phyloP scores from a whole-genome alignment of 495 filamentous ascomycete genomes.

The Penicillium odoratum region DNA sequence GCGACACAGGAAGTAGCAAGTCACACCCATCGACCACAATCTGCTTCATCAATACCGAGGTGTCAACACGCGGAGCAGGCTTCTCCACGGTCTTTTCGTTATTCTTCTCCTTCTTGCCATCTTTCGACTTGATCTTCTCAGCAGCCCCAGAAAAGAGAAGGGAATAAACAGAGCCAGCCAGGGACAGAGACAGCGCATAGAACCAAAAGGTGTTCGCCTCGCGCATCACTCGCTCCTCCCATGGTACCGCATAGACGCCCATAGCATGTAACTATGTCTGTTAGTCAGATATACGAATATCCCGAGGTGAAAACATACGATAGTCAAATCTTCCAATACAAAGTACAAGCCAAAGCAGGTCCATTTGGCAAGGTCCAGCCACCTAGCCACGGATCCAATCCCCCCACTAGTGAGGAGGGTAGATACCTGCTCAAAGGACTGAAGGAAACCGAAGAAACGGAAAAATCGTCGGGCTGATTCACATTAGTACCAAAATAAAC shows the following conservation, averaged over 20 bases:
- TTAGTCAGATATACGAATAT: not conserved
- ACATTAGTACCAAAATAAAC: not conserved
- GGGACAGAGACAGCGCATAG: constrained; percentile 47
- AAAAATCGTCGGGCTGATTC: constrained; percentile 54
- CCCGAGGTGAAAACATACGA: constrained; percentile 25
- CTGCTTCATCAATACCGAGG: constrained; percentile 27
- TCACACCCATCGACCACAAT: constrained; percentile 58
- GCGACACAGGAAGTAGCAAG: constrained; percentile 52
- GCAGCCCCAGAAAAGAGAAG: constrained; percentile 19
- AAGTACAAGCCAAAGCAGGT: constrained; percentile 42
- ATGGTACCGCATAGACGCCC: constrained; percentile 38
- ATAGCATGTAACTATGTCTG: constrained; percentile 44
- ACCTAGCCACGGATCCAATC: constrained; percentile 18
- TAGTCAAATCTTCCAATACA: constrained; percentile 41
- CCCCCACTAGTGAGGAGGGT: constrained; percentile 23
- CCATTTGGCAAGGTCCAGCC: constrained; percentile 37
- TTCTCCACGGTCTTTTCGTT: constrained; percentile 7
- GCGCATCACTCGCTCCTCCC: constrained; percentile 33
- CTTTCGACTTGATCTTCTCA: constrained; percentile 1
- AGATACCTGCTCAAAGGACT: constrained; percentile 54
- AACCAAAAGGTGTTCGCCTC: constrained; percentile 69
- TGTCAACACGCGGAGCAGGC: not conserved
- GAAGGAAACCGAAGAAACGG: constrained; percentile 63
- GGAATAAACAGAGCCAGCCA: constrained; percentile 26
- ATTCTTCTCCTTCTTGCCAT: constrained; percentile 16